Evolutionary conservation across 2,329 filamentous ascomycete species (phyloP), one percentile per base, ranked within the genome.

Genomic region (Calonectria naviculata): DNA sequence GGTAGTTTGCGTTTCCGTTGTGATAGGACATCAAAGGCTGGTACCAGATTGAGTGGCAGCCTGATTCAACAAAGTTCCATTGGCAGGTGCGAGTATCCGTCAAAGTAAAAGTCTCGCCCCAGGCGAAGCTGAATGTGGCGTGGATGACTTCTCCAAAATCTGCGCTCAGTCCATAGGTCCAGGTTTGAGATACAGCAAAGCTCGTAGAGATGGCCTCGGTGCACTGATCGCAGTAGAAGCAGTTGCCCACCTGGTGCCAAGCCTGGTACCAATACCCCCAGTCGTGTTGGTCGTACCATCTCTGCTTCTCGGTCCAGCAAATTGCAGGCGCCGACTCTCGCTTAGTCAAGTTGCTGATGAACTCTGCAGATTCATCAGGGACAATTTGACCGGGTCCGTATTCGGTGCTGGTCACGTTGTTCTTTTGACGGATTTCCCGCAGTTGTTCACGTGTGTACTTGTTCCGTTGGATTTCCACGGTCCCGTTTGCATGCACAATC

Each of bases 1-100:
- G 56, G 41, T 61, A 61, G 56, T 61, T 61, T 61, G 56, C 56
- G 38, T 61, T 15, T 44, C 56, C 56, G 56, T 61, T 61, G 56
- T 61, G 56, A 44, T 61, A 61, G 36, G 56, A 41, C 56, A 61
- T 61, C 56, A 61, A 44, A 17, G 56, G 56, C 41, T 61, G 56
- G 31, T 61, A 61, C 56, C 56, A 61, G 38, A 61, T 61, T 19
- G 56, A 61, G 41, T 61, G 56, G 56, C 56, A 61, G 6, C 38
- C 56, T 7, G 38, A 61, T 21, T 61, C 56, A 19, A 61, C 56
- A 61, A 21, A 21, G 56, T 61, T 61, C 56, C 56, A 61, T 44
- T 61, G 56, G n/a, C 56, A 61, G 56, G 56, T 61, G 38, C 56
- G 56, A 17, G 56, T 61, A 44, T 61, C 56, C 38, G 56, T 61